Percentiles rank a stretch among this genome's conserved stretches.
phyloP scores from a whole-genome alignment of 2,329 filamentous ascomycete genomes.

The Diaporthe nobilis region DNA sequence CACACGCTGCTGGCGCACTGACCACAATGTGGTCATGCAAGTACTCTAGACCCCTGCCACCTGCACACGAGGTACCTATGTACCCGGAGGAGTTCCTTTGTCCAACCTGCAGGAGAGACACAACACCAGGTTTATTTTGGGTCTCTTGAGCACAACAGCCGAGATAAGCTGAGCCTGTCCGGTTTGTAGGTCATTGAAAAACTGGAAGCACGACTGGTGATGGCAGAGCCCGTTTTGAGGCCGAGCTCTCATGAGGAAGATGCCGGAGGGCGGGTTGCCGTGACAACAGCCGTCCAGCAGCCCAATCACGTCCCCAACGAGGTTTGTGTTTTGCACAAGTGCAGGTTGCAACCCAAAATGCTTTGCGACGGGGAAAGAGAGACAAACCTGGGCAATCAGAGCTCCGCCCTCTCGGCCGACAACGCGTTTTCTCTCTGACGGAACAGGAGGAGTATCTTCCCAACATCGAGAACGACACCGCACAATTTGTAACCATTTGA shows the following conservation, averaged over 20 bases:
- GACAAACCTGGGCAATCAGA: not conserved
- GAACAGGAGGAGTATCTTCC: not conserved
- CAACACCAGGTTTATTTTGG: not conserved
- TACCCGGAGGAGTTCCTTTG: not conserved
- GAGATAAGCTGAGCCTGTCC: not conserved
- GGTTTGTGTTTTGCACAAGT: slow-evolving; percentile 17
- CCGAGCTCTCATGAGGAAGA: not conserved
- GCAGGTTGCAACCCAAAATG: slow-evolving; percentile 15
- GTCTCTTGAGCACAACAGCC: not conserved
- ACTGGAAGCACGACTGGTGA: not conserved
- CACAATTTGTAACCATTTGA: not conserved
- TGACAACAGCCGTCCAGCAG: slow-evolving; percentile 31
- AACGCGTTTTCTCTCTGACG: not conserved
- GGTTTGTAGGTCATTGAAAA: not conserved
- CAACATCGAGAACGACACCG: not conserved
- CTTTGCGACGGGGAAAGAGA: not conserved
- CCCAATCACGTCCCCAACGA: slow-evolving; percentile 24
- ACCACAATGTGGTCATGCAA: slow-evolving; percentile 6
- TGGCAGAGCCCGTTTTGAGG: not conserved
- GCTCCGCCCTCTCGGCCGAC: slow-evolving; percentile 6
- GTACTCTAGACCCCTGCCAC: not conserved
- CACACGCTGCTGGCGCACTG: slow-evolving; percentile 15
- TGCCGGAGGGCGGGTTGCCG: slow-evolving; percentile 14
- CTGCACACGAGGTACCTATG: not conserved
- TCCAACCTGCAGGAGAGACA: not conserved